phyloP scores from a whole-genome alignment of 306 rosid species.

The Rosa persica region DNA sequence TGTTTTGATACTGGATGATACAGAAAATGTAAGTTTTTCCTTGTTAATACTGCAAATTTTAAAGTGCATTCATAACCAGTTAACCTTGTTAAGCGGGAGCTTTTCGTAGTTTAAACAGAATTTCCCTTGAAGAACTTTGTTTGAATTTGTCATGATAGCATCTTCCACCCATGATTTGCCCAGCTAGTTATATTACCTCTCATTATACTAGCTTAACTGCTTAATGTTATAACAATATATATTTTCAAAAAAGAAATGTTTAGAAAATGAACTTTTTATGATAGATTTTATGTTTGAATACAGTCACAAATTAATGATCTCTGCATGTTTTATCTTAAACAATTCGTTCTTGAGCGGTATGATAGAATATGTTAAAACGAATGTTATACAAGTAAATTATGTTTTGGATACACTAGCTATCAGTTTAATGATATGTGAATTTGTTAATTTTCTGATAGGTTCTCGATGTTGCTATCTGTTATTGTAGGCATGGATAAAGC shows the following conservation, averaged over 20 bases:
- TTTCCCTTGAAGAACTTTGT: neutral
- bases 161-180: neutral
- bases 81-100: neutral
- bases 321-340: neutral
- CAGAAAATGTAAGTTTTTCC: conserved; percentile 63
- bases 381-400: neutral
- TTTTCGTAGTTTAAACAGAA: neutral
- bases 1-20: conserved; percentile 85
- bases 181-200: neutral
- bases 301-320: neutral
- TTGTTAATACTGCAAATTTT: neutral
- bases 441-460: conserved; percentile 11
- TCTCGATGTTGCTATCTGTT: conserved; percentile 9
- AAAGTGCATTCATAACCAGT: neutral
- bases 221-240: neutral
- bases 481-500: conserved; percentile 82
- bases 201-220: neutral
- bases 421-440: conserved; percentile 16
- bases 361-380: neutral
- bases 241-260: neutral
- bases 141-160: neutral
- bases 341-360: neutral
- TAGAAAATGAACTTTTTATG: too few species aligned
- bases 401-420: neutral
- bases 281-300: neutral